These are phyloP conservation scores for Heliamphora pulchella DNA, from an alignment of 179 eudicot species.

Conservation along the genomic window DNA sequence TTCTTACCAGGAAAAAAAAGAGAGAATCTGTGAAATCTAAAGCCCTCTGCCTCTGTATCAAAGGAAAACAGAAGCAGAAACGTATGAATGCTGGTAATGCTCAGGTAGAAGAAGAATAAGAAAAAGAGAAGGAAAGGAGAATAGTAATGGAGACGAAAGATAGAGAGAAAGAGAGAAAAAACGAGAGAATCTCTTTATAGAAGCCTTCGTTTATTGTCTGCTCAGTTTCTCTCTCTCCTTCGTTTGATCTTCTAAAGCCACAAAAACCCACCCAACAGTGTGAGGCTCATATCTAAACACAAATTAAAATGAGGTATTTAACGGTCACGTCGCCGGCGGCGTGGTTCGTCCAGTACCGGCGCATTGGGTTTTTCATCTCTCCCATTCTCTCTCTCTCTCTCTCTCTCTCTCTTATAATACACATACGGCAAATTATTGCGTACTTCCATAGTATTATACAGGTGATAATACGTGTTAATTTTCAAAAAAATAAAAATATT, in stretches of 20 bases:
- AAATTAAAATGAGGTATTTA: not conserved
- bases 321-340: not conserved
- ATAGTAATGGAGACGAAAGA: not conserved
- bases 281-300: conserved; percentile 9
- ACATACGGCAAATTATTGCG: not conserved
- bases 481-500: too few relatives aligned
- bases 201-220: conserved; percentile 19
- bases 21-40: not conserved
- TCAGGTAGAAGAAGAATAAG: not conserved
- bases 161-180: not conserved
- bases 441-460: not conserved
- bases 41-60: conserved; percentile 9
- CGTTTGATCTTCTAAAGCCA: not conserved
- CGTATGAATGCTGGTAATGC: not conserved
- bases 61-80: conserved; percentile 13
- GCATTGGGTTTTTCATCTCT: not conserved
- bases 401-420: not conserved
- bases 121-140: not conserved
- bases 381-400: not conserved
- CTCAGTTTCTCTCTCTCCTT: not conserved
- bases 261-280: not conserved
- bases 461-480: not conserved
- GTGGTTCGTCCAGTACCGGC: not conserved
- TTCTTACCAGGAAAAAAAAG: not conserved
- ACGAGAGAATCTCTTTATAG: conserved; percentile 18